A percentile compares a stretch with the other conserved stretches of the same genome.
Evolutionary conservation across 768 basidiomycete species (phyloP).

Genomic region (Sporobolomyces phaffii): DNA sequence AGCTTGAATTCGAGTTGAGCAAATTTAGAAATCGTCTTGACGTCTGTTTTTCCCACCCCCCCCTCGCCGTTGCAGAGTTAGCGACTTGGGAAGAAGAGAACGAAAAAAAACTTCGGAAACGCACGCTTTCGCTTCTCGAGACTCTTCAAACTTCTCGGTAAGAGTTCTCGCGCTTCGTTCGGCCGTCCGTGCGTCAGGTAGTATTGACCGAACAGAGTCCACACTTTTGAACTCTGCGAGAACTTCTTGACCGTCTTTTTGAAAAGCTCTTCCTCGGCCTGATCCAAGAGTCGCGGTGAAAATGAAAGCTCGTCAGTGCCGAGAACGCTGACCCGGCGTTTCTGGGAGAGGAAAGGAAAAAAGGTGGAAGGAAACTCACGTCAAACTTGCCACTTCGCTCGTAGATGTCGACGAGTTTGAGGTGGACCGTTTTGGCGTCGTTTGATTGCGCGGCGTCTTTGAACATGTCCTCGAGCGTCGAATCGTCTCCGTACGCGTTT

Average conservation of each 20-base stretch:
- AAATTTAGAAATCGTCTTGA: constrained; percentile 92
- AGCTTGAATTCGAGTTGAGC: constrained; percentile 90
- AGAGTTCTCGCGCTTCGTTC: constrained; percentile 74
- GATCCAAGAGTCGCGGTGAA: constrained; percentile 14
- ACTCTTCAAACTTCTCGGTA: constrained; percentile 81
- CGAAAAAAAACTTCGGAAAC: constrained; percentile 46
- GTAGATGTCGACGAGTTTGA: constrained; percentile 75
- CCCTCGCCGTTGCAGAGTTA: too few relatives aligned
- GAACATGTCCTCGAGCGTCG: constrained; percentile 71
- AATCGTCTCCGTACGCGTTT: constrained; percentile 80
- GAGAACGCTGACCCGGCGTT: not conserved
- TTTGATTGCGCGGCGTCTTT: constrained; percentile 83
- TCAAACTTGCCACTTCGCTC: constrained; percentile 75
- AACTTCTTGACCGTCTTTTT: constrained; percentile 89
- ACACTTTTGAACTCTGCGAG: constrained; percentile 83
- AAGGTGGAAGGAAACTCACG: constrained; percentile 49
- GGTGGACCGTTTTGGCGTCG: constrained; percentile 83
- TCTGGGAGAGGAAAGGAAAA: not conserved
- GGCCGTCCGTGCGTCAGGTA: constrained; percentile 66
- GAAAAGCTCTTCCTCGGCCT: constrained; percentile 92
- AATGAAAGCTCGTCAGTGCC: constrained; percentile 1
- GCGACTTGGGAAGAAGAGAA: constrained; percentile 16
- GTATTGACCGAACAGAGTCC: constrained; percentile 81
- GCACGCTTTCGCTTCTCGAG: constrained; percentile 88
- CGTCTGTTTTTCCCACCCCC: too few relatives aligned